Percentiles rank a stretch among this genome's conserved stretches.
Evolutionary conservation across 2,329 filamentous ascomycete genomes (phyloP).

Genomic region (Apiospora pterosperma): DNA sequence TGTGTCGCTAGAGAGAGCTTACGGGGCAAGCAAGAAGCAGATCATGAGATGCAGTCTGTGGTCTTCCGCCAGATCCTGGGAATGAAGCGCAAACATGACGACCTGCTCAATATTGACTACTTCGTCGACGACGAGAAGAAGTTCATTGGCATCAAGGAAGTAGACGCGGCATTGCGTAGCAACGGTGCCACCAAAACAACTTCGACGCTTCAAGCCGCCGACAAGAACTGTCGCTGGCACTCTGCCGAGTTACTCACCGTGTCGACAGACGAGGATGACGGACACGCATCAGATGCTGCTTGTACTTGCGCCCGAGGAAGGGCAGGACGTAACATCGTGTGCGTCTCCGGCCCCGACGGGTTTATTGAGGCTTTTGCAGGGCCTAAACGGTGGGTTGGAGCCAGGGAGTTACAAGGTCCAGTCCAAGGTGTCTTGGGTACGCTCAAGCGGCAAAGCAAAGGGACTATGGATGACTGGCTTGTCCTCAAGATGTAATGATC

Average conservation of each 20-base stretch:
- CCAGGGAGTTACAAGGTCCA: constrained; percentile 70
- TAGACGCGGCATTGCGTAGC: constrained; percentile 34
- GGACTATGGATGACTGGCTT: constrained; percentile 40
- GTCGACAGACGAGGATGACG: constrained; percentile 24
- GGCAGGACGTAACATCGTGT: constrained; percentile 55
- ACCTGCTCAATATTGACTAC: constrained; percentile 63
- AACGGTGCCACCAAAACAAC: constrained; percentile 4
- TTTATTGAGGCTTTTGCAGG: constrained; percentile 82
- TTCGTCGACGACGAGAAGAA: constrained; percentile 78
- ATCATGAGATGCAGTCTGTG: constrained; percentile 12
- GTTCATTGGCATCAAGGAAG: constrained; percentile 54
- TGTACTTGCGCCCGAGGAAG: constrained; percentile 20
- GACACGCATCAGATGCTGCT: constrained; percentile 2
- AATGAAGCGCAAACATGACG: constrained; percentile 55
- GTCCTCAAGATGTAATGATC: constrained; percentile 48
- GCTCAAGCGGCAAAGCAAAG: constrained; percentile 47
- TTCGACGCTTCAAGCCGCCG: constrained; percentile 3
- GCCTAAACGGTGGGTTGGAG: constrained; percentile 70
- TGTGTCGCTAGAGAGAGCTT: constrained; percentile 59
- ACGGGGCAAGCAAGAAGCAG: constrained; percentile 18
- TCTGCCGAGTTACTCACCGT: constrained; percentile 15
- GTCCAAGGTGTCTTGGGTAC: constrained; percentile 65
- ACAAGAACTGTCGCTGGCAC: constrained; percentile 24
- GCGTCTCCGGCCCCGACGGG: constrained; percentile 87
- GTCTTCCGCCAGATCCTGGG: constrained; percentile 51